Conservation (phyloP, 2,329 filamentous ascomycete species). For the Colletotrichum cordylinicola region DNA sequence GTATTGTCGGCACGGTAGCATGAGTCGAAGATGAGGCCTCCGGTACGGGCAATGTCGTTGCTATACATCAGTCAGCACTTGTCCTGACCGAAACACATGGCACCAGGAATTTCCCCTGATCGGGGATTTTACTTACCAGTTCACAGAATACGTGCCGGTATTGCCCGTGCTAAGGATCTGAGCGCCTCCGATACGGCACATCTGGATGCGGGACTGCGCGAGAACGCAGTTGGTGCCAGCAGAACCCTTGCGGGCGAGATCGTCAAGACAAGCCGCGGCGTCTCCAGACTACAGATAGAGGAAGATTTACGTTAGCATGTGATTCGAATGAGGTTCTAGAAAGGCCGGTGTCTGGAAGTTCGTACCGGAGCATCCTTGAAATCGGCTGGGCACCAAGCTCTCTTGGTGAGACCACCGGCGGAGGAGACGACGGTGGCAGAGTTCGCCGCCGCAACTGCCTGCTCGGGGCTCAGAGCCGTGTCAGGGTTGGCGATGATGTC, state of each 20-base stretch:
- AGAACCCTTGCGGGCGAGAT: background rate
- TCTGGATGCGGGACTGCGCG: background rate
- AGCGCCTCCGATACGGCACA: background rate
- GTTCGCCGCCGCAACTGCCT: background rate
- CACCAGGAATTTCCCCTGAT: background rate
- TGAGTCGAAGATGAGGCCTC: background rate
- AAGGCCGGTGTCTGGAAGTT: no score
- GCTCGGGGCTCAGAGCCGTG: background rate
- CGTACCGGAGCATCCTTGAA: background rate
- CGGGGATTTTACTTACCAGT: background rate
- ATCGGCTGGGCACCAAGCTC: background rate
- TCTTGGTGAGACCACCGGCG: background rate
- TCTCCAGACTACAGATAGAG: background rate
- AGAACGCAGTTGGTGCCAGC: background rate
- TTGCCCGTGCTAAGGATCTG: rapidly evolving
- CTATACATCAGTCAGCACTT: background rate
- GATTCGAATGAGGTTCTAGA: no score
- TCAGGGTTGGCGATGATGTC: slow-evolving; percentile 6
- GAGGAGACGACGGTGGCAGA: background rate
- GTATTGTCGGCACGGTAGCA: background rate
- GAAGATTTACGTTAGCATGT: background rate
- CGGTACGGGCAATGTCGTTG: background rate
- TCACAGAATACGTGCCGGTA: background rate
- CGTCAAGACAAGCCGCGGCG: background rate
- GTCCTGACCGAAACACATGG: rapidly evolving